A percentile compares a stretch with the other conserved stretches of the same genome.
phyloP scores from a whole-genome alignment of 352 stramenopile species.

The Phytophthora boehmeriae region DNA sequence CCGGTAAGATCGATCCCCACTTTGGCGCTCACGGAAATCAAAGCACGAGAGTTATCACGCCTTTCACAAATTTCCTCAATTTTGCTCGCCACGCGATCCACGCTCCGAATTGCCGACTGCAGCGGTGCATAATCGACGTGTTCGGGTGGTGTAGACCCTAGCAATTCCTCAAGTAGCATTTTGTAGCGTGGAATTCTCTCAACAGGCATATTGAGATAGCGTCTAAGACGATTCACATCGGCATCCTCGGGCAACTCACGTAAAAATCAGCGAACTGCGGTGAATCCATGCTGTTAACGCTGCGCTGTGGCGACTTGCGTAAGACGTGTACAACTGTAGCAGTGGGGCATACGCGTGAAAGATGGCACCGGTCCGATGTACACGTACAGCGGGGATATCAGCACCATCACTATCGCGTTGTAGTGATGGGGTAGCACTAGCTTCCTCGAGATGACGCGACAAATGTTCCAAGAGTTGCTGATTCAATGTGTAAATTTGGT shows the following conservation, averaged over 20 bases:
- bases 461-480: slow-evolving; percentile 89
- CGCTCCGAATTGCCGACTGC: slow-evolving; percentile 72
- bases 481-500: slow-evolving; percentile 89
- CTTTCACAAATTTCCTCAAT: slow-evolving; percentile 84
- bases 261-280: slow-evolving; percentile 75
- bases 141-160: slow-evolving; percentile 63
- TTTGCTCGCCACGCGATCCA: slow-evolving; percentile 76
- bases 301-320: slow-evolving; percentile 79
- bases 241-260: slow-evolving; percentile 72
- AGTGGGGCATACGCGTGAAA: slow-evolving; percentile 87
- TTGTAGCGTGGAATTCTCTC: slow-evolving; percentile 87
- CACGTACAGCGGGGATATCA: slow-evolving; percentile 15
- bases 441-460: slow-evolving; percentile 76
- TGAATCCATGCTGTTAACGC: slow-evolving; percentile 71
- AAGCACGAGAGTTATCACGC: slow-evolving; percentile 66
- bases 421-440: slow-evolving; percentile 27
- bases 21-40: slow-evolving; percentile 64
- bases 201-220: slow-evolving; percentile 89
- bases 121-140: slow-evolving; percentile 79
- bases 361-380: slow-evolving; percentile 69
- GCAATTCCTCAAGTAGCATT: slow-evolving; percentile 80
- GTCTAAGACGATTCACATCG: slow-evolving; percentile 62
- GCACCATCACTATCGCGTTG: slow-evolving; percentile 8
- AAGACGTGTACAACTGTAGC: slow-evolving; percentile 87
- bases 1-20: slow-evolving; percentile 74